Evolutionary conservation across 495 filamentous ascomycete genomes (phyloP).

Genomic region (Neurospora intermedia): DNA sequence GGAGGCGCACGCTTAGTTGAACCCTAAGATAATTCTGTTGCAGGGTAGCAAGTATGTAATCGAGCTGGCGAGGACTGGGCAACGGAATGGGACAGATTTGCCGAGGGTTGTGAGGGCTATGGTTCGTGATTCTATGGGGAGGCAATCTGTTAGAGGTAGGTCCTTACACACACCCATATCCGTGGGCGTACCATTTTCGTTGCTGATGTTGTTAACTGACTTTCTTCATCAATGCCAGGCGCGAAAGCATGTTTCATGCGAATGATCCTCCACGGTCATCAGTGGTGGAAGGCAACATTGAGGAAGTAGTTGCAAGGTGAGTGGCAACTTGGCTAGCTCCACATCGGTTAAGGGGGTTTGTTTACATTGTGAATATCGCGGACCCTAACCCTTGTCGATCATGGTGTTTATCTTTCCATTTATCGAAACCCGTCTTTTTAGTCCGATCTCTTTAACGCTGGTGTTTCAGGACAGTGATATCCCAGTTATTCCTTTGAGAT

Average conservation of each 20-base stretch:
- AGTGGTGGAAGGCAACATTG: neutral
- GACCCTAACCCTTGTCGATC: neutral
- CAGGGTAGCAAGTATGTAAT: constrained; percentile 11
- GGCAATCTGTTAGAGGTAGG: constrained; percentile 12
- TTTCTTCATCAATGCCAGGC: neutral
- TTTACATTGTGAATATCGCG: neutral
- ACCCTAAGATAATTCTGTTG: constrained; percentile 6
- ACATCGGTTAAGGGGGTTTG: neutral
- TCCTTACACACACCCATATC: too few relatives aligned
- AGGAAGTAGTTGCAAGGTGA: neutral
- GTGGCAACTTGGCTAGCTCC: neutral
- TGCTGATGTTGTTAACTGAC: neutral
- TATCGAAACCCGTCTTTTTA: neutral
- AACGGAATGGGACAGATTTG: neutral
- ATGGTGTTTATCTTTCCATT: neutral
- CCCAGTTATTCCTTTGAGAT: neutral
- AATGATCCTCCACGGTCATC: constrained; percentile 15
- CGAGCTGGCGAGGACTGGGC: constrained; percentile 4
- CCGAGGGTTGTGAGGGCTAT: constrained; percentile 4
- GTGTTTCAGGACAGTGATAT: neutral
- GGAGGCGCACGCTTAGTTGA: constrained; percentile 2
- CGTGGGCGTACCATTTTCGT: too few relatives aligned
- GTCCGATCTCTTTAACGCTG: neutral
- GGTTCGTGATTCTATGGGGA: constrained; percentile 11
- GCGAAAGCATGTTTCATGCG: constrained; percentile 19